These are phyloP conservation scores for Aspergillus sojae DNA, from an alignment of 2,329 filamentous ascomycete genomes.

Conservation along the genomic window DNA sequence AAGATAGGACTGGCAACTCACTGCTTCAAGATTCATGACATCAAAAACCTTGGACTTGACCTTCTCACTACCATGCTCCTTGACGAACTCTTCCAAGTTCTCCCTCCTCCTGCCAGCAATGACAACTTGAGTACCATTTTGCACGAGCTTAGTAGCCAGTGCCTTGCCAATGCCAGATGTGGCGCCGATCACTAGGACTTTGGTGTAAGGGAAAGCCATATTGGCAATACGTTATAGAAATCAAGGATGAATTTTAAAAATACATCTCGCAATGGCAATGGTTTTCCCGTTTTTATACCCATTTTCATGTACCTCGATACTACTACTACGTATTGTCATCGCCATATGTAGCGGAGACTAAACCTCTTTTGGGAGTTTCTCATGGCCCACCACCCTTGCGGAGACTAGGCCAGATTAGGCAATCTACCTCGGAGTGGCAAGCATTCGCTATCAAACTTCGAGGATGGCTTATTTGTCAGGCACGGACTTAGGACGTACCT, in stretches of 20 bases:
- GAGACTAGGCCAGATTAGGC: not conserved
- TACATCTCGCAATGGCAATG: not conserved
- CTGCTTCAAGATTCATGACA: constrained; percentile 52
- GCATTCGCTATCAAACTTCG: not conserved
- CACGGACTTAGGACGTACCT: not conserved
- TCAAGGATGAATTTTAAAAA: not conserved
- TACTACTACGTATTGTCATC: no score
- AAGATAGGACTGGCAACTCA: constrained; percentile 22
- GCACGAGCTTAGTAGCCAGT: constrained; percentile 52
- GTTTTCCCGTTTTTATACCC: not conserved
- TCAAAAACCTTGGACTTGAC: constrained; percentile 52
- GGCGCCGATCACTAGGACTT: constrained; percentile 58
- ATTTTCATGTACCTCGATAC: no score
- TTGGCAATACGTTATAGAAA: not conserved
- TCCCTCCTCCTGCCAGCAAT: constrained; percentile 55
- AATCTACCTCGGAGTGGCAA: not conserved
- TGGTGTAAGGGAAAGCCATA: constrained; percentile 54
- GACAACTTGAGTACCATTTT: constrained; percentile 52
- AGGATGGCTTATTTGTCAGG: not conserved
- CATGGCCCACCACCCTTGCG: not conserved
- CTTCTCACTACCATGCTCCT: constrained; percentile 50
- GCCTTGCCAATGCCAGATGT: constrained; percentile 50
- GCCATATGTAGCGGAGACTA: not conserved
- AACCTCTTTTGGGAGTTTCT: not conserved
- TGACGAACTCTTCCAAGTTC: constrained; percentile 52